phyloP scores from a whole-genome alignment of 2,329 filamentous ascomycete species.

The Claviceps sp. region DNA sequence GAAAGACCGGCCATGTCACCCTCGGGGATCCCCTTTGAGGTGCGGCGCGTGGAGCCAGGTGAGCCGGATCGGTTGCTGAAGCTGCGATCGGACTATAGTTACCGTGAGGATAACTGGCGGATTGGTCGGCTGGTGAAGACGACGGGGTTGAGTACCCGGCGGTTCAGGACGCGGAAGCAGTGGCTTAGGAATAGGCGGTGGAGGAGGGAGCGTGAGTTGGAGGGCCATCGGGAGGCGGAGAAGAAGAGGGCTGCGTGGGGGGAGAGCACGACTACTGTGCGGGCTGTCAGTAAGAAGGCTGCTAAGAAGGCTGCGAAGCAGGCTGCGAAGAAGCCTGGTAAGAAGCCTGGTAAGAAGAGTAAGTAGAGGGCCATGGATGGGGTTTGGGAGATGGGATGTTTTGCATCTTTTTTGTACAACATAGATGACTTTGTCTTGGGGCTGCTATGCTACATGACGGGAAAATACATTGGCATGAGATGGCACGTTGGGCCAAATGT shows the following conservation, averaged over 20 bases:
- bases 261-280: conserved; percentile 16
- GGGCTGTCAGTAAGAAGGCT: conserved; percentile 20
- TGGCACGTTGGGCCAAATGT: background rate
- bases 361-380: conserved; percentile 11
- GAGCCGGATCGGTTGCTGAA: conserved; percentile 34
- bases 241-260: conserved; percentile 20
- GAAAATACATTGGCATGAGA: background rate
- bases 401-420: background rate
- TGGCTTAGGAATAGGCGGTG: conserved; percentile 31
- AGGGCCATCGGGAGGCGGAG: conserved; percentile 26
- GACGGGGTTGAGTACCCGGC: conserved; percentile 34
- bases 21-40: conserved; percentile 36
- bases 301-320: conserved; percentile 23
- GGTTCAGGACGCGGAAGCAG: conserved; percentile 36
- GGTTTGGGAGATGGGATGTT: background rate
- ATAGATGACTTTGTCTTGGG: background rate
- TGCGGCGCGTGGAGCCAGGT: conserved; percentile 27
- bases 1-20: conserved; percentile 28
- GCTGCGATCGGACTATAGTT: conserved; percentile 41
- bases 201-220: conserved; percentile 28
- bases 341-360: conserved; percentile 22
- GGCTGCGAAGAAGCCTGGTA: conserved; percentile 20
- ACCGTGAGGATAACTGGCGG: conserved; percentile 46
- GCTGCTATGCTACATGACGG: background rate
- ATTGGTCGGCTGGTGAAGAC: conserved; percentile 41